Evolutionary conservation across 257 asterid genomes (phyloP), one percentile per base, ranked within the genome.

Genomic region (Nicotiana paniculata): DNA sequence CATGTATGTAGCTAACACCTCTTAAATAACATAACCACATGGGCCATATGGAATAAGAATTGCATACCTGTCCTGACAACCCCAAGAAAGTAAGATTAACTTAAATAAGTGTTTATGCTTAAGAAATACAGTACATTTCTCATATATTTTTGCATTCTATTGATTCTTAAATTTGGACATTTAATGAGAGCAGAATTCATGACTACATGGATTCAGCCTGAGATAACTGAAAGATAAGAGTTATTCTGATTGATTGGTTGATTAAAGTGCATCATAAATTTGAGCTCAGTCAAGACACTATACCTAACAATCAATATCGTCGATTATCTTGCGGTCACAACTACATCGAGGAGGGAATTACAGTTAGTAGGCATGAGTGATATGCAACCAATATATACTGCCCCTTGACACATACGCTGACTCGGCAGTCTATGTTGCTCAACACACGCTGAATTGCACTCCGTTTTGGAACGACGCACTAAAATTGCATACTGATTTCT

Each of bases 401-500:
- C 81, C 96, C 98, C 6, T 92, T 98, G 0, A 88, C 90, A 97
- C 83, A 94, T 85, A 21, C 0, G 97, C 98, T 83, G 99, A 97
- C 85, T 92, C 98, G 26, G 96, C 98, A 68, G 99, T 96, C 77
- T 94, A 96, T 26, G 93, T 88, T 4, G 98, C 99, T 0, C 81
- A 97, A 33, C 90, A 91, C 86, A 86, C 94, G 3, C 51, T 96
- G 35, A 82, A 85, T 8, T 88, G 54, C 83, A 77, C 79, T 2
- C 98, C 96, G 3, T 16, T 80, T n/a, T 96, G 99, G 99, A 91
- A 87, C 63, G 94, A 91, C 0, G 93, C 98, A 5, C 94, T 96
- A 17, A 89, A 84, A 33, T 2, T 83, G 81, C 97, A 93, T 88
- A 93, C 97, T 0, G 98, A 98, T 11, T 93, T 84, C 82, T 79